Evolutionary conservation across 306 rosid species (phyloP).

Genomic region (Dalbergia oliveri): DNA sequence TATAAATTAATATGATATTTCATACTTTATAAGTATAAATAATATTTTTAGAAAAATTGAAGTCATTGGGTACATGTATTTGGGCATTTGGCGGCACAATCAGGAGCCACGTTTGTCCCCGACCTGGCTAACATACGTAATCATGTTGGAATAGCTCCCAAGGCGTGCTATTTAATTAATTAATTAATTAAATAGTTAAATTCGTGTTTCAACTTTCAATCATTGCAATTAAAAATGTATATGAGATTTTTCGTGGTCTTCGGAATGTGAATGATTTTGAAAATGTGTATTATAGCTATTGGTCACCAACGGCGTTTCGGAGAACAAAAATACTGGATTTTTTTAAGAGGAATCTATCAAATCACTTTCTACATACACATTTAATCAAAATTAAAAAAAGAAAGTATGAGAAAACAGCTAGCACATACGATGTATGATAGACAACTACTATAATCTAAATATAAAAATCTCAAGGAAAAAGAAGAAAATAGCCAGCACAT

Average conservation of each 20-base stretch:
- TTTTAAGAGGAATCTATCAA: neutral
- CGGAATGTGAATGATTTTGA: neutral
- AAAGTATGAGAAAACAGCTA: neutral
- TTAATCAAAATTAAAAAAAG: neutral
- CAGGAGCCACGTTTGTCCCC: neutral
- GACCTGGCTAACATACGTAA: constrained; percentile 2
- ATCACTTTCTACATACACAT: neutral
- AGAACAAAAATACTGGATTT: neutral
- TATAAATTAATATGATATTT: no score
- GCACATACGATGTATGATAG: neutral
- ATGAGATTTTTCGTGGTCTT: neutral
- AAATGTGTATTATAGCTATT: constrained; percentile 4
- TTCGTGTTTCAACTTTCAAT: constrained; percentile 24
- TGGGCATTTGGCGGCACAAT: neutral
- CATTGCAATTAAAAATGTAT: constrained; percentile 16
- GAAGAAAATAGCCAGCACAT: neutral
- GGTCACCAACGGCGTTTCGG: neutral
- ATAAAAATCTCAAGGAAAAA: neutral
- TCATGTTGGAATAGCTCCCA: constrained; percentile 10
- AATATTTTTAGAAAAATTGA: neutral
- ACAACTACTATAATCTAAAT: neutral
- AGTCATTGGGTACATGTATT: neutral
- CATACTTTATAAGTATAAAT: no score
- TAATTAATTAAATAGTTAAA: neutral
- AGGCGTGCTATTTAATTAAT: constrained; percentile 7